Evolutionary conservation across 2,329 filamentous ascomycete species (phyloP).

Genomic region (Curvularia sp.): DNA sequence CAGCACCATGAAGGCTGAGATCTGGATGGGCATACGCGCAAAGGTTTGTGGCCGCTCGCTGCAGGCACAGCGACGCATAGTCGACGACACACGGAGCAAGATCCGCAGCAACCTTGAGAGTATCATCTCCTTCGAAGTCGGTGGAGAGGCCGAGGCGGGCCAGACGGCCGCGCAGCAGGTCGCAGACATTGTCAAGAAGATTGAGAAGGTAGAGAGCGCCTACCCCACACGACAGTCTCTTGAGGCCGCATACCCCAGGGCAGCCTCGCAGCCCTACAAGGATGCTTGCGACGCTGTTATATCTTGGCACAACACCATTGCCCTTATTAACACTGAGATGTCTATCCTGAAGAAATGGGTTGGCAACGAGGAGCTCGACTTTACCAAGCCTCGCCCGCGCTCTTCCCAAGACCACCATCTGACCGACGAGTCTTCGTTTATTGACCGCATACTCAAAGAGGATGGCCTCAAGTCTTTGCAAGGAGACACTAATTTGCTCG

Average conservation of each 20-base stretch:
- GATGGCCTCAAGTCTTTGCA: constrained; percentile 92
- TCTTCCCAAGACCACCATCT: constrained; percentile 75
- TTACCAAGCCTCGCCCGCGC: constrained; percentile 74
- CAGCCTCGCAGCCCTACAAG: constrained; percentile 76
- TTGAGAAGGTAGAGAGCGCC: constrained; percentile 84
- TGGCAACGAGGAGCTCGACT: constrained; percentile 93
- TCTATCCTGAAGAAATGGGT: constrained; percentile 94
- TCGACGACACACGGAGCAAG: constrained; percentile 80
- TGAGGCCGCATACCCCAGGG: constrained; percentile 75
- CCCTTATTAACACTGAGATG: constrained; percentile 94
- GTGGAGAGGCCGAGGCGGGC: constrained; percentile 89
- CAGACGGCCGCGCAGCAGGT: constrained; percentile 90
- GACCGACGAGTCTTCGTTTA: constrained; percentile 88
- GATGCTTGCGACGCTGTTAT: constrained; percentile 89
- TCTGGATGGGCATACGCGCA: constrained; percentile 89
- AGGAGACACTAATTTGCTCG: constrained; percentile 82
- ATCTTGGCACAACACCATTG: constrained; percentile 96
- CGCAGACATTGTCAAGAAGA: constrained; percentile 84
- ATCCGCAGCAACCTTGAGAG: constrained; percentile 81
- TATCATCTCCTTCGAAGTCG: constrained; percentile 91
- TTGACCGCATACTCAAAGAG: constrained; percentile 94
- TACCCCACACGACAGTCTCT: constrained; percentile 84
- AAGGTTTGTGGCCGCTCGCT: constrained; percentile 84
- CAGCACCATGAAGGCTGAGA: constrained; percentile 70
- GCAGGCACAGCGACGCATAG: constrained; percentile 82